Evolutionary conservation across 2,329 filamentous ascomycete genomes (phyloP).

Genomic region (Pestalotiopsis sp.): DNA sequence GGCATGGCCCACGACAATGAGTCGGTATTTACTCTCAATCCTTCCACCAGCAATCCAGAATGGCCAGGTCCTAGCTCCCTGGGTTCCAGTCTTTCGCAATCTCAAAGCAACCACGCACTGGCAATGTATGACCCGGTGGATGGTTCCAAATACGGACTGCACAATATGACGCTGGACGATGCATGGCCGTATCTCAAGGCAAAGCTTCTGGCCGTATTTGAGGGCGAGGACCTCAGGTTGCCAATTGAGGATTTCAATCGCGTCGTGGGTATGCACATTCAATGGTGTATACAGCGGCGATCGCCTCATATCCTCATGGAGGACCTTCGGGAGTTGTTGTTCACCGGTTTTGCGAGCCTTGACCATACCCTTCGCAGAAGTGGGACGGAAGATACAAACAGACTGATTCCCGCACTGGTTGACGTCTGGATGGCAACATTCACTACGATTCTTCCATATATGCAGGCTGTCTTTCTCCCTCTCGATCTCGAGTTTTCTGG

Average conservation of each 20-base stretch:
- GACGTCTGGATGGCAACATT: conserved; percentile 96
- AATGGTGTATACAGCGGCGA: conserved; percentile 75
- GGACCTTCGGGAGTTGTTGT: conserved; percentile 73
- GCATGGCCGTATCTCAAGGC: conserved; percentile 82
- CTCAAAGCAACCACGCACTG: conserved; percentile 45
- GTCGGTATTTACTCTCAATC: conserved; percentile 39
- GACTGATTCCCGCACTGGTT: conserved; percentile 86
- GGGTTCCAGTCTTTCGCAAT: conserved; percentile 30
- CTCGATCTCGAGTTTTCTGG: conserved; percentile 93
- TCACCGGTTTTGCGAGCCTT: conserved; percentile 82
- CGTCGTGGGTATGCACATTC: conserved; percentile 77
- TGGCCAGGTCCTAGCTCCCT: conserved; percentile 60
- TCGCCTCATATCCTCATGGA: conserved; percentile 73
- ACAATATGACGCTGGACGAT: conserved; percentile 75
- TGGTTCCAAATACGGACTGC: conserved; percentile 63
- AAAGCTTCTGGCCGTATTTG: conserved; percentile 76
- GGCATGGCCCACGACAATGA: conserved; percentile 55
- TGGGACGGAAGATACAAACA: conserved; percentile 67
- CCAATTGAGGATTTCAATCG: conserved; percentile 84
- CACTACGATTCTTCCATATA: conserved; percentile 85
- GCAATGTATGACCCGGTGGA: conserved; percentile 57
- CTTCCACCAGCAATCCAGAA: conserved; percentile 34
- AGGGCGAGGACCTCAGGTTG: conserved; percentile 77
- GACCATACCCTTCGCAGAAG: conserved; percentile 81
- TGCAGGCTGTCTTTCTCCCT: conserved; percentile 93